Base-by-base conservation (phyloP, 106 monocot species). In the Allium sativum region DNA sequence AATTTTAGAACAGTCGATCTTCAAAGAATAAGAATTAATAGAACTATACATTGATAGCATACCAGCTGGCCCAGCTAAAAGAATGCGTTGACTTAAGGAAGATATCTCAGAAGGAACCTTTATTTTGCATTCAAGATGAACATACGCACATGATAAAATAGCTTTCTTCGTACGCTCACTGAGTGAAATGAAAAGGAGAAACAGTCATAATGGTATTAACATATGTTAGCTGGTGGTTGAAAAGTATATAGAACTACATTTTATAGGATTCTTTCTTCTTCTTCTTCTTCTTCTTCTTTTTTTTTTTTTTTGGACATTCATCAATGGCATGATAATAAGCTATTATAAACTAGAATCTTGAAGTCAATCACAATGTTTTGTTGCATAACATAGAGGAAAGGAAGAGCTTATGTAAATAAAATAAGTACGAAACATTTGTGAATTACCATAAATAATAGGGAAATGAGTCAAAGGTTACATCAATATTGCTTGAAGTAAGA, bases 381-480 rank as follows among this genome's bases (percentile, higher is more conserved):
- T 59, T 15, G 42, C 16, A 59, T 19, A 58, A 4, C 7, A 43
- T 3, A 59, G 7, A 42, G 42, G 14, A 9, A 12, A 46, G 21
- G 41, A 45, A 42, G 61, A 62, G 19, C 6, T 46, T 45, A 62
- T 46, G 10, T 20, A 44, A 11, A 40, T 62, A 19, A 20, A 19
- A 62, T 16, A 0, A 42, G 8, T 45, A 15, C 12, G n/a, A 42
- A 5, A 62, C 11, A 3, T 8, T 7, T 45, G 17, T 20, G 10
- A 64, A 64, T 44, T 56, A 99, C 98, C 98, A 92, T 58, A 99
- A 22, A 71, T 80, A 99, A 55, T 99, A 99, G 14, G 98, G 98
- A 62, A 99, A 92, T 62, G 76, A 80, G 22, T 99, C 85, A 70
- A 92, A 85, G 9, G 88, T 78, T 74, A 85, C 69, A 47, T 88